phyloP scores from a whole-genome alignment of 2,329 filamentous ascomycete genomes.

The Exophiala xenobiotica region DNA sequence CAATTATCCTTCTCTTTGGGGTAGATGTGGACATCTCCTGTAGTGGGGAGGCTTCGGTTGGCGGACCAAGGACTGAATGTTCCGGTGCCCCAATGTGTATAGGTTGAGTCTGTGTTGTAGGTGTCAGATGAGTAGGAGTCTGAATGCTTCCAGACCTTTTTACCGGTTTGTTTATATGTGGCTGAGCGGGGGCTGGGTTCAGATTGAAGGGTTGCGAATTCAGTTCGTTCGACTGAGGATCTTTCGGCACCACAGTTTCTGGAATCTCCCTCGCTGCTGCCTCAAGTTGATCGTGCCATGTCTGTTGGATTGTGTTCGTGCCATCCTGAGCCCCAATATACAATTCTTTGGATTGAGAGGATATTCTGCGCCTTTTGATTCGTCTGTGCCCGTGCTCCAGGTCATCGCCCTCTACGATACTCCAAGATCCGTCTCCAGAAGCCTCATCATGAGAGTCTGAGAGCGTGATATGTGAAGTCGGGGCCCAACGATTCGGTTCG shows the following conservation, averaged over 20 bases:
- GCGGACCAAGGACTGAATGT: not conserved
- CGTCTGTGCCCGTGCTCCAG: conserved; percentile 14
- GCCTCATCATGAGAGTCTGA: not conserved
- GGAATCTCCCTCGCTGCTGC: conserved; percentile 9
- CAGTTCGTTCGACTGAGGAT: not conserved
- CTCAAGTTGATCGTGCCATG: conserved; percentile 18
- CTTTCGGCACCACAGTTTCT: not conserved
- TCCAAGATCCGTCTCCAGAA: not conserved
- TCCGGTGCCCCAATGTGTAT: not conserved
- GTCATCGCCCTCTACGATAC: conserved; percentile 3
- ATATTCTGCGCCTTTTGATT: conserved; percentile 25
- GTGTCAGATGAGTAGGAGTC: not conserved
- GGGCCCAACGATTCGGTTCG: not conserved
- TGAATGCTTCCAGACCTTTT: not conserved
- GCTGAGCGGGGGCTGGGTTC: not conserved
- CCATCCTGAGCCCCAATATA: not conserved
- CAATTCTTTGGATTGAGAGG: conserved; percentile 4
- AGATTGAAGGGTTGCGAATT: not conserved
- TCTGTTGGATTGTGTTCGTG: not conserved
- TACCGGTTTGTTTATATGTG: not conserved
- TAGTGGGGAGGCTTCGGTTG: not conserved
- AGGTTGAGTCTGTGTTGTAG: not conserved
- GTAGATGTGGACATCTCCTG: conserved; percentile 37
- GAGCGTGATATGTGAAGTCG: not conserved
- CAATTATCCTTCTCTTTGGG: conserved; percentile 54